Evolutionary conservation across 2,329 filamentous ascomycete species (phyloP), one percentile per base, ranked within the genome.

Genomic region (Cercospora brassicicola): DNA sequence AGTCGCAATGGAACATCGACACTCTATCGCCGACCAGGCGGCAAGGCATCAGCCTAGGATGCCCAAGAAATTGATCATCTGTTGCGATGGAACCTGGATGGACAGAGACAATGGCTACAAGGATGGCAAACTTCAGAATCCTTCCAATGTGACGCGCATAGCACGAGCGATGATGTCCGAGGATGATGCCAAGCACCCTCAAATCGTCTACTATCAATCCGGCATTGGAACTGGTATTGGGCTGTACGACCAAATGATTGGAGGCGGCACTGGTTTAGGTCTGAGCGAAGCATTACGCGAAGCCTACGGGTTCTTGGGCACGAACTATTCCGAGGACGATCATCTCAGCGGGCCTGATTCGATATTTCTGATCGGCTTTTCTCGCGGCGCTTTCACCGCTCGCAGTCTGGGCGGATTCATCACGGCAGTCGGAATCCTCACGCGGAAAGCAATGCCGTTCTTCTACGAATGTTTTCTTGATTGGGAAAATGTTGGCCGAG

Each of bases 261-360:
- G 77, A 26, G 78, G 78, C 15, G 77, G 75, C 3, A 76, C 76
- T 15, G 76, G 77, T 36, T 56, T 76, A 7, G 79, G 80, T 2
- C 69, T 81, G 5, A 73, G 73, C 10, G 78, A 78, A 67, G 79
- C 90, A 66, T 84, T 90, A 63, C 84, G 87, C 11, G 87, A 89
- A 75, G 85, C 87, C 1, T 90, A 90, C 73, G 82, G 84, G 4
- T 90, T 89, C 73, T 79, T 89, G 2, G 88, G 86, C 64, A 84
- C 85, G 72, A 90, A 89, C 77, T 89, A 89, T 72, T 69, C 75
- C 7, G 72, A 74, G 15, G 71, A 76, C 20, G 72, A 76, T 48
- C 56, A 70, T 18, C 68, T 75, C 26, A 73, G 74, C 62, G 64
- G 72, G 3, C 74, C 73, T 2, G 82, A 83, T 60, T 80, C 81